A percentile compares a stretch with the other conserved stretches of the same genome.
Conservation (phyloP, 148 eudicot genomes). For the Rhododendron vialii region DNA sequence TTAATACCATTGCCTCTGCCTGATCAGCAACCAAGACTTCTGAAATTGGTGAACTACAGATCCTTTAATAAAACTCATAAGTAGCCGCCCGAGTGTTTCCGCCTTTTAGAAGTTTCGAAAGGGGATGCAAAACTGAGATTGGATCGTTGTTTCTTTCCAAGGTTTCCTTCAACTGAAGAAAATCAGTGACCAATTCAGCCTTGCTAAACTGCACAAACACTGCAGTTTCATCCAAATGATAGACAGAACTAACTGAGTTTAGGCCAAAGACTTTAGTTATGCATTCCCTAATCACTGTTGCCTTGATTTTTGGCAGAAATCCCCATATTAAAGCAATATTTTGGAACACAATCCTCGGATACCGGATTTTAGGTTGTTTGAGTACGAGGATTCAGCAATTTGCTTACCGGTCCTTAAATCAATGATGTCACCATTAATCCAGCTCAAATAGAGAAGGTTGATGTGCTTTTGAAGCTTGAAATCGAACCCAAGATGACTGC, state of each 20-base stretch:
- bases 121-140: slow-evolving; percentile 70
- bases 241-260: slow-evolving; percentile 51
- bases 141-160: slow-evolving; percentile 56
- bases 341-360: slow-evolving; percentile 33
- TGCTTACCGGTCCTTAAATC: too few species aligned
- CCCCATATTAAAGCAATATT: slow-evolving; percentile 78
- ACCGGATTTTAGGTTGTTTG: slow-evolving; percentile 20
- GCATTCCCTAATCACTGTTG: slow-evolving; percentile 51
- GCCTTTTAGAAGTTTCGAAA: slow-evolving; percentile 65
- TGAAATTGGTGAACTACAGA: slow-evolving; percentile 63
- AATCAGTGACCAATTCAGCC: slow-evolving; percentile 46
- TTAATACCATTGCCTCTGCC: slow-evolving; percentile 30
- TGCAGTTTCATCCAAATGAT: slow-evolving; percentile 65
- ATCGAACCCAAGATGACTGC: slow-evolving; percentile 56
- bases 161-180: slow-evolving; percentile 52
- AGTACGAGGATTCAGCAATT: too few species aligned
- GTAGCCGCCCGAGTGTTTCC: slow-evolving; percentile 64
- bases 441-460: too few species aligned
- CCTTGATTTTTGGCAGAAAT: slow-evolving; percentile 49
- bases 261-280: slow-evolving; percentile 63
- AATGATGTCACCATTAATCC: too few species aligned
- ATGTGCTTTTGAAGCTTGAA: slow-evolving; percentile 11
- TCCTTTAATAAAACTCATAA: slow-evolving; percentile 69
- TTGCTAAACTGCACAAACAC: slow-evolving; percentile 75
- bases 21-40: slow-evolving; percentile 62